phyloP scores from a whole-genome alignment of 192 early-diverging fungal genomes.

The Funneliformis mosseae region DNA sequence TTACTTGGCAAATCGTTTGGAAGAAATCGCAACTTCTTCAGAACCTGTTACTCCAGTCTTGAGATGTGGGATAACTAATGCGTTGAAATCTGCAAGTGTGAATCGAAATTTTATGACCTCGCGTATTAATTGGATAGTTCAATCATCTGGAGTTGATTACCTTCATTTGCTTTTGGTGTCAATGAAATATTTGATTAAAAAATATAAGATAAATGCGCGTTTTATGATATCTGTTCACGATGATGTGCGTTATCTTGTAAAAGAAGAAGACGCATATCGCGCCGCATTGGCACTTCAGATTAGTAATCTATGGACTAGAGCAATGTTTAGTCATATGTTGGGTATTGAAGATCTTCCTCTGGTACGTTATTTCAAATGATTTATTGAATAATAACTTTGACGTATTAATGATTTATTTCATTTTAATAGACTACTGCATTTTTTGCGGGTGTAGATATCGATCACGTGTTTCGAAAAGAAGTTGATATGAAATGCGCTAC shows the following conservation, averaged over 20 bases:
- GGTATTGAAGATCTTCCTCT: constrained; percentile 89
- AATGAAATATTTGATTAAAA: constrained; percentile 80
- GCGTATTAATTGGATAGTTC: constrained; percentile 96
- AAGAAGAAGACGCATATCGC: constrained; percentile 69
- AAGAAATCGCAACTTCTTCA: constrained; percentile 71
- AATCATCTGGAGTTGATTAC: constrained; percentile 98
- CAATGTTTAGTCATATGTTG: constrained; percentile 79
- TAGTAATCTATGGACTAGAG: constrained; percentile 89
- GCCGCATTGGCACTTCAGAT: constrained; percentile 87
- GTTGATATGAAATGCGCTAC: constrained; percentile 86
- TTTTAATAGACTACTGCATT: constrained; percentile 75
- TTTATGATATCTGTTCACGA: constrained; percentile 94
- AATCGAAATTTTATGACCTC: constrained; percentile 72
- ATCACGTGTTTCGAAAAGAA: constrained; percentile 89
- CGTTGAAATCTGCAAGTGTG: constrained; percentile 49
- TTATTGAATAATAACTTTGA: neutral
- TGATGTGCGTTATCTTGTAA: constrained; percentile 89
- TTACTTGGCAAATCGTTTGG: constrained; percentile 92
- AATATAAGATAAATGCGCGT: constrained; percentile 76
- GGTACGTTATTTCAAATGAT: constrained; percentile 43
- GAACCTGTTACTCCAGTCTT: constrained; percentile 85
- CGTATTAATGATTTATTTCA: neutral
- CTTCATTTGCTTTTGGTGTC: constrained; percentile 87
- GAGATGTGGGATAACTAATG: constrained; percentile 86
- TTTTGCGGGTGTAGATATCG: constrained; percentile 94